Percentiles rank a stretch among this genome's conserved stretches.
Evolutionary conservation across 257 asterid genomes (phyloP).

Genomic region (Apocynum venetum): DNA sequence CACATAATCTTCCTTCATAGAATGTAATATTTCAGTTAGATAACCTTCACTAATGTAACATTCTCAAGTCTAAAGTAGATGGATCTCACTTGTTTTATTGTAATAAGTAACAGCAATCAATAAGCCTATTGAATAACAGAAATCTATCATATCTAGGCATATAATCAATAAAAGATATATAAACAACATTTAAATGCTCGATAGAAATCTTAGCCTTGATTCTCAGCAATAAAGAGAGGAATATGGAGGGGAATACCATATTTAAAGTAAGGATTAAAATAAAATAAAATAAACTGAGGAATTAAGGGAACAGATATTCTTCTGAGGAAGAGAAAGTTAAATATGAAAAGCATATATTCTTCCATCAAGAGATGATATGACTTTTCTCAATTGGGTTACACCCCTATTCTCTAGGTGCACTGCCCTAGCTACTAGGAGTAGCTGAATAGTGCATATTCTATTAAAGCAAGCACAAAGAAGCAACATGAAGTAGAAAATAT

Average conservation of each 20-base stretch:
- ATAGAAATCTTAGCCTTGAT: not conserved
- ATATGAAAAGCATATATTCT: not conserved
- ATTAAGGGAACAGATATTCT: not conserved
- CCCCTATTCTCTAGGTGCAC: not conserved
- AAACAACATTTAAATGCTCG: not conserved
- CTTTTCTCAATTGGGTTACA: not conserved
- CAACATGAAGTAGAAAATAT: conserved; percentile 12
- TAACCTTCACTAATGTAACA: not conserved
- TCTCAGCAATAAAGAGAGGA: not conserved
- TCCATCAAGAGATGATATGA: not conserved
- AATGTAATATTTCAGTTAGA: not conserved
- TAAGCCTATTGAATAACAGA: not conserved
- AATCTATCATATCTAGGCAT: not conserved
- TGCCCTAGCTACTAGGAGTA: not conserved
- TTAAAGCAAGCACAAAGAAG: not conserved
- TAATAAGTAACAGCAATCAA: not conserved
- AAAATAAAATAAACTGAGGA: not conserved
- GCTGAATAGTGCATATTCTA: not conserved
- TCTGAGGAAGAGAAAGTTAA: not conserved
- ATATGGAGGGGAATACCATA: not conserved
- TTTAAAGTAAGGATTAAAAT: not conserved
- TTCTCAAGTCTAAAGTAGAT: not conserved
- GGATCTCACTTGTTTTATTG: not conserved
- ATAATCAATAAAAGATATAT: not conserved
- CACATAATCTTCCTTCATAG: not conserved